Evolutionary conservation across 78 protist genomes (phyloP).

Genomic region (Dictyostelium brefeldianum): DNA sequence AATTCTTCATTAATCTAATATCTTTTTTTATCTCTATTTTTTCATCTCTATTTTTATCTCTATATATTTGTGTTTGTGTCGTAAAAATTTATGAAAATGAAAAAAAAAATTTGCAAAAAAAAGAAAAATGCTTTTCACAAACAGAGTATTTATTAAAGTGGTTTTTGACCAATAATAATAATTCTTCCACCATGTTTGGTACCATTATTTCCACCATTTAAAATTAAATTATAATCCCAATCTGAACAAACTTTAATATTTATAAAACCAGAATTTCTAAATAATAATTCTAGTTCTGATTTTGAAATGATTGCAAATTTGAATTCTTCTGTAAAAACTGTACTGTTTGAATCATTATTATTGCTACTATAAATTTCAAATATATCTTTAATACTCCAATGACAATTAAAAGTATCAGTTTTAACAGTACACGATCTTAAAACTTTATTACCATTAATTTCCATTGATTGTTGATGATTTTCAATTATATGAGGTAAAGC

Average conservation of each 20-base stretch:
- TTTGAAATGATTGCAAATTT: conserved; percentile 24
- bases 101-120: no score
- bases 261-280: conserved; percentile 21
- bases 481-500: conserved; percentile 35
- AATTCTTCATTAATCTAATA: no score
- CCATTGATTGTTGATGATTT: conserved; percentile 28
- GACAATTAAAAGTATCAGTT: conserved; percentile 25
- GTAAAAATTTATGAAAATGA: no score
- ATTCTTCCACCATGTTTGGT: conserved; percentile 49
- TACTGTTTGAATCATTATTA: not conserved
- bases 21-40: no score
- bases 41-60: no score
- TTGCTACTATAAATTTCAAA: not conserved
- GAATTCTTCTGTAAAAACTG: conserved; percentile 5
- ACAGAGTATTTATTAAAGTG: no score
- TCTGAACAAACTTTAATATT: not conserved
- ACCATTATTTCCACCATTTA: not conserved
- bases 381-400: conserved; percentile 49
- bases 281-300: conserved; percentile 35
- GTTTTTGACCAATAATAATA: conserved; percentile 70
- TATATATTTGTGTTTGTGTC: no score
- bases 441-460: conserved; percentile 53
- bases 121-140: no score
- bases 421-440: conserved; percentile 16
- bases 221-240: not conserved